Conservation (phyloP, 78 protist genomes). For the Dictyostelium purpureum region DNA sequence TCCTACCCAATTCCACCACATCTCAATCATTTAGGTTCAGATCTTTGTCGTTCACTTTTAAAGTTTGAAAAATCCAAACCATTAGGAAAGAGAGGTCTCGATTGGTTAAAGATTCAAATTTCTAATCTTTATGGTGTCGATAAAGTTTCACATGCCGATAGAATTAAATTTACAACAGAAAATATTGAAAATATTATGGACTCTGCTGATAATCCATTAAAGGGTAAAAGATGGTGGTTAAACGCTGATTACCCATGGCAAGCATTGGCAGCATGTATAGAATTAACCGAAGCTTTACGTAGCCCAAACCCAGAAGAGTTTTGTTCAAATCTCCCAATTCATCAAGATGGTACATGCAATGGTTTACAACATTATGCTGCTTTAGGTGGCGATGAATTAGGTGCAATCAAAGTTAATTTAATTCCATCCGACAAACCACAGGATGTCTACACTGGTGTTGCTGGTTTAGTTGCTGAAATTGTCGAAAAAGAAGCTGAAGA, state of each 20-base stretch:
- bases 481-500: conserved; percentile 11
- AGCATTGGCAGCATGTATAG: conserved; percentile 80
- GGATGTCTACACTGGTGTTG: conserved; percentile 92
- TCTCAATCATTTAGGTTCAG: conserved; percentile 93
- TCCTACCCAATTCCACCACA: conserved; percentile 96
- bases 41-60: conserved; percentile 89
- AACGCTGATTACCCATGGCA: conserved; percentile 92
- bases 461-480: conserved; percentile 10
- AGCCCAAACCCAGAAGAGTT: conserved; percentile 44
- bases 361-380: conserved; percentile 99
- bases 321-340: conserved; percentile 87
- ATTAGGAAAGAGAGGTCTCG: conserved; percentile 86
- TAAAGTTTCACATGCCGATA: conserved; percentile 86
- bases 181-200: conserved; percentile 54
- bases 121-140: conserved; percentile 93
- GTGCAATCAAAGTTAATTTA: conserved; percentile 92
- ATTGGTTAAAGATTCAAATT: conserved; percentile 94
- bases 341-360: conserved; percentile 95
- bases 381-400: conserved; percentile 91
- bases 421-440: conserved; percentile 78
- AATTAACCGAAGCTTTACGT: conserved; percentile 78
- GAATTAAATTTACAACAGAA: conserved; percentile 71
- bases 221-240: conserved; percentile 83
- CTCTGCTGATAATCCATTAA: conserved; percentile 82
- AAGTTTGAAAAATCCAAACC: conserved; percentile 75